Percentiles rank a stretch among this genome's conserved stretches.
phyloP scores from a whole-genome alignment of 139 green algal genomes.

The Coccomyxa sp. region DNA sequence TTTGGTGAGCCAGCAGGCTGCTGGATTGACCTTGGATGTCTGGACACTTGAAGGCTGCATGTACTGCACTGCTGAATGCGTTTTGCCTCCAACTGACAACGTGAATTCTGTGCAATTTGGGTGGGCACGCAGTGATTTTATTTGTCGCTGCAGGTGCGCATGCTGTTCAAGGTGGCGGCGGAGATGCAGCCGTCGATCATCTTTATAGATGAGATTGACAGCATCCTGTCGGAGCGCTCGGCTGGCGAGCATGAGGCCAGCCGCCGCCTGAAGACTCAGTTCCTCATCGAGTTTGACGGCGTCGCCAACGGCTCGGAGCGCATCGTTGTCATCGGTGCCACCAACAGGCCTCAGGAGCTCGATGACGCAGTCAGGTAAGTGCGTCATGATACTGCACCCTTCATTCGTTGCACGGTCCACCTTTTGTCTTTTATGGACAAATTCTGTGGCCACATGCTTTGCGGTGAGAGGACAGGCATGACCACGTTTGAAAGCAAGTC shows the following conservation, averaged over 20 bases:
- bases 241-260: slow-evolving; percentile 90
- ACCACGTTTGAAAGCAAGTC: too few relatives aligned
- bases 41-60: too few relatives aligned
- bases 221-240: slow-evolving; percentile 42
- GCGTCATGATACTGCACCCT: not conserved
- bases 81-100: too few relatives aligned
- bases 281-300: slow-evolving; percentile 68
- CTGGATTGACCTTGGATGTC: too few relatives aligned
- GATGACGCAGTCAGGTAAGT: slow-evolving; percentile 74
- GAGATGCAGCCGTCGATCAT: slow-evolving; percentile 73
- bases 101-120: too few relatives aligned
- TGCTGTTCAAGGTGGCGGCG: slow-evolving; percentile 60
- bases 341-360: slow-evolving; percentile 87
- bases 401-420: not conserved
- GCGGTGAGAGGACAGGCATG: too few relatives aligned
- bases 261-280: slow-evolving; percentile 91
- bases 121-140: too few relatives aligned
- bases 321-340: slow-evolving; percentile 90
- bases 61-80: too few relatives aligned
- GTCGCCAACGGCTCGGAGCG: slow-evolving; percentile 34
- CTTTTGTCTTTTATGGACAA: too few relatives aligned
- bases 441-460: too few relatives aligned
- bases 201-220: slow-evolving; percentile 72
- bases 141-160: slow-evolving; percentile 32
- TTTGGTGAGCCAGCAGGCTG: too few relatives aligned